Evolutionary conservation across 176 grass and related monocot species (phyloP).

Genomic region (Avena eriantha): DNA sequence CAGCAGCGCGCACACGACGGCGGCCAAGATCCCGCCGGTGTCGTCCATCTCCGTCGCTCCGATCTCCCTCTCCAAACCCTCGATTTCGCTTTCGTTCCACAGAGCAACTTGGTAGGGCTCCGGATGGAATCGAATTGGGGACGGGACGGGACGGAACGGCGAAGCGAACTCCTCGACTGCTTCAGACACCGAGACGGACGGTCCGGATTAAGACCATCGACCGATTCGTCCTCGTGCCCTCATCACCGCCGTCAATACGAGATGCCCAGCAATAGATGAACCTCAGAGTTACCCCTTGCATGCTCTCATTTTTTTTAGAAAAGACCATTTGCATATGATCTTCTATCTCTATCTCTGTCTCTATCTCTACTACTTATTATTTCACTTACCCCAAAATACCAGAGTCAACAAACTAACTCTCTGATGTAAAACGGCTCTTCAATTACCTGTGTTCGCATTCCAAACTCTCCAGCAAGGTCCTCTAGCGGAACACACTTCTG

Average conservation of each 20-base stretch:
- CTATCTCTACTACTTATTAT: no score
- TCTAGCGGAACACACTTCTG: slow-evolving; percentile 96
- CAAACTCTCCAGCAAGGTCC: slow-evolving; percentile 91
- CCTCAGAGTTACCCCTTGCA: no score
- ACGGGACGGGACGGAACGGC: neutral
- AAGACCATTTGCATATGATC: no score
- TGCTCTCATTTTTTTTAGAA: no score
- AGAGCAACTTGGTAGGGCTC: neutral
- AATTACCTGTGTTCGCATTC: slow-evolving; percentile 86
- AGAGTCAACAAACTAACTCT: slow-evolving; percentile 5
- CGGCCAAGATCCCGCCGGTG: slow-evolving; percentile 60
- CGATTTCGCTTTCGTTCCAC: slow-evolving; percentile 7
- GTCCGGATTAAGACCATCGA: neutral
- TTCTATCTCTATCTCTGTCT: no score
- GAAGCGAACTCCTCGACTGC: neutral
- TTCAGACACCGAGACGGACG: neutral
- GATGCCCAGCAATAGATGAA: neutral
- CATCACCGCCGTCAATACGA: neutral
- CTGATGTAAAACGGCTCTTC: slow-evolving; percentile 10
- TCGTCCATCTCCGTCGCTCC: slow-evolving; percentile 55
- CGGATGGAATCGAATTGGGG: neutral
- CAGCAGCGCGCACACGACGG: slow-evolving; percentile 61
- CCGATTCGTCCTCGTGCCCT: neutral
- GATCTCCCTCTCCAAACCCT: slow-evolving; percentile 31
- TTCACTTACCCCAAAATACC: neutral